phyloP scores from a whole-genome alignment of 2,329 filamentous ascomycete genomes.

The Nannizzia gypsea region DNA sequence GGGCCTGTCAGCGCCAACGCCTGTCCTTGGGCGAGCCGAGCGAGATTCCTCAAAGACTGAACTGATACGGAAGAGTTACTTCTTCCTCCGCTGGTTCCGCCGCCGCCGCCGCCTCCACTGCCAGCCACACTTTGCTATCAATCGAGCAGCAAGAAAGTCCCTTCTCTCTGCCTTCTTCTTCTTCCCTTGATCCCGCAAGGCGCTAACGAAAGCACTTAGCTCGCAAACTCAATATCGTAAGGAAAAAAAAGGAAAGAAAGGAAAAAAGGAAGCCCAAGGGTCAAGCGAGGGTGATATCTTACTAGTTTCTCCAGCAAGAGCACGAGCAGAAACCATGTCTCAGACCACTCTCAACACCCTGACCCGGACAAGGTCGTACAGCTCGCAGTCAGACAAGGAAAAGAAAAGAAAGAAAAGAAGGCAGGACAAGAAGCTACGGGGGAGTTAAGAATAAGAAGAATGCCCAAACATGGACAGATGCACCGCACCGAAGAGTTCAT shows the following conservation, averaged over 20 bases:
- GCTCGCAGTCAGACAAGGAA: not conserved
- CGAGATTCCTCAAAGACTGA: no score
- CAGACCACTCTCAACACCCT: not conserved
- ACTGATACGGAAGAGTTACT: no score
- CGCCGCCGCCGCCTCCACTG: not conserved
- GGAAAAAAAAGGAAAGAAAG: not conserved
- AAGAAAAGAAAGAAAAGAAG: not conserved
- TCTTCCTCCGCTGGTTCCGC: not conserved
- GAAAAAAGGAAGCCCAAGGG: not conserved
- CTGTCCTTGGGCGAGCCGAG: no score
- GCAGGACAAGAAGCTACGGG: no score
- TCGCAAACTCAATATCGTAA: no score
- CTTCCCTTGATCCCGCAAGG: not conserved
- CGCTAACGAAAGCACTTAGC: not conserved
- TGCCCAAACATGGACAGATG: not conserved
- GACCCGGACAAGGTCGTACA: not conserved
- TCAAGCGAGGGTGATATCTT: not conserved
- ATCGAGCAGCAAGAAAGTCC: no score
- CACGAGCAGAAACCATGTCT: conserved; percentile 1
- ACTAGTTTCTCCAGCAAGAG: not conserved
- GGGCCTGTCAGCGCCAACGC: no score
- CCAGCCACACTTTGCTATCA: not conserved
- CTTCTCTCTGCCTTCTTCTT: not conserved
- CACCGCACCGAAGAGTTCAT: not conserved
- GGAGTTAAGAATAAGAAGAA: not conserved